Percentiles rank a stretch among this genome's conserved stretches.
These are phyloP conservation scores for Metschnikowia lachancei DNA, from an alignment of 805 yeast genomes.

Conservation along the genomic window DNA sequence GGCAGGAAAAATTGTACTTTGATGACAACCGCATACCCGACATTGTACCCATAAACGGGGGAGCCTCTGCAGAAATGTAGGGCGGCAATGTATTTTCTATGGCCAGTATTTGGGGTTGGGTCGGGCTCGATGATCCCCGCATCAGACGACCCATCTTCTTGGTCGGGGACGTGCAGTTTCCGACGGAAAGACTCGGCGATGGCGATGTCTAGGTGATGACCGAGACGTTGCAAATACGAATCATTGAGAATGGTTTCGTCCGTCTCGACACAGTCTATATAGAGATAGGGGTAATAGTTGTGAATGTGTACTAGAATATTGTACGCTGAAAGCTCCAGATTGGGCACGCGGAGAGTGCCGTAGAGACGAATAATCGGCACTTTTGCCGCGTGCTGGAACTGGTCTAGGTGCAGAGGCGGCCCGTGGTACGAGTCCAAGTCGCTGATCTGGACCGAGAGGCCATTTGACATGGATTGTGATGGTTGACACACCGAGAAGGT, in stretches of 20 bases:
- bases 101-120: constrained; percentile 1
- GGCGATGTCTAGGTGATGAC: constrained; percentile 43
- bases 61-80: constrained; percentile 66
- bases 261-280: constrained; percentile 54
- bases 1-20: constrained; percentile 72
- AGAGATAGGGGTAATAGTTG: constrained; percentile 80
- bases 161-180: constrained; percentile 12
- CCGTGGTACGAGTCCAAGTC: constrained; percentile 64
- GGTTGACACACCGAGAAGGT: too few relatives aligned
- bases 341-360: constrained; percentile 63
- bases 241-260: constrained; percentile 16
- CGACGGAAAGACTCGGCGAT: constrained; percentile 40
- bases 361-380: constrained; percentile 79
- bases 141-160: constrained; percentile 14
- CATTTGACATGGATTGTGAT: constrained; percentile 13
- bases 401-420: constrained; percentile 55
- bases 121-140: constrained; percentile 9
- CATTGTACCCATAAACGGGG: constrained; percentile 81
- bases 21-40: constrained; percentile 60
- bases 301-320: constrained; percentile 65
- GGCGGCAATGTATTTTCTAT: constrained; percentile 50
- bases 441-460: constrained; percentile 49
- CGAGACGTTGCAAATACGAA: constrained; percentile 39
- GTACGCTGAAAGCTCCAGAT: constrained; percentile 20
- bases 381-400: constrained; percentile 37